Base-by-base conservation (phyloP, 2,329 filamentous ascomycete genomes). In the Ophiocordyceps unilateralis region DNA sequence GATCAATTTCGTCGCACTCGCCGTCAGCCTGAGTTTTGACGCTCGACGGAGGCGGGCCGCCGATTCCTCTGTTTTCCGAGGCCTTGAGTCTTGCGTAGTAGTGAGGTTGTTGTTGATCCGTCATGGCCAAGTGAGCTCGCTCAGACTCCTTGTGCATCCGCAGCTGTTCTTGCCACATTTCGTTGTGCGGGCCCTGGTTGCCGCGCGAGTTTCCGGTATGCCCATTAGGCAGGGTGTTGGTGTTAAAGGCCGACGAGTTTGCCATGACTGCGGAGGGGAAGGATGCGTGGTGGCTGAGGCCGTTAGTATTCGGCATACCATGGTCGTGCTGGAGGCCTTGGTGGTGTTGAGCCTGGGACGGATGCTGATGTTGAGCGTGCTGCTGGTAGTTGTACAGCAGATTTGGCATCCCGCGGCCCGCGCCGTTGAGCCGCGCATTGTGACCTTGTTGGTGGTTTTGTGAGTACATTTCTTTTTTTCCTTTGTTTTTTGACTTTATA, bases 111-210 rank as follows among this genome's bases (percentile, higher is more conserved):
- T 75, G 71, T 50, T 76, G 72, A 40, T 79, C 75, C 7, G 67
- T 72, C 76, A 78, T 91, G 70, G 70, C 84, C 66, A 58, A 74
- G 71, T 72, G 81, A 62, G 68, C 78, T 65, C 67, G 78, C 67
- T 74, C 84, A 54, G 84, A 77, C 48, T 86, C 82, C 50, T 88
- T 83, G 48, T 80, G 81, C 54, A 88, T 66, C 48, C 83, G 78
- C 49, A 94, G 63, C 63, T 98, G 91, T 56, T 91, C 81, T 49
- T 81, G 78, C 88, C 88, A 96, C 60, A 93, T 83, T 51, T 80
- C 76, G 48, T 64, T 77, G 44, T 66, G 69, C 44, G 72, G 72
- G 22, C 62, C 60, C 48, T 74, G 73, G 4, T 64, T 66, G 26
- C 61, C 65, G 41, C 74, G 63, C 17, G 67, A 59, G 41, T 63